These are phyloP conservation scores for Beauveria asiatica DNA, from an alignment of 2,329 filamentous ascomycete genomes.

Conservation along the genomic window DNA sequence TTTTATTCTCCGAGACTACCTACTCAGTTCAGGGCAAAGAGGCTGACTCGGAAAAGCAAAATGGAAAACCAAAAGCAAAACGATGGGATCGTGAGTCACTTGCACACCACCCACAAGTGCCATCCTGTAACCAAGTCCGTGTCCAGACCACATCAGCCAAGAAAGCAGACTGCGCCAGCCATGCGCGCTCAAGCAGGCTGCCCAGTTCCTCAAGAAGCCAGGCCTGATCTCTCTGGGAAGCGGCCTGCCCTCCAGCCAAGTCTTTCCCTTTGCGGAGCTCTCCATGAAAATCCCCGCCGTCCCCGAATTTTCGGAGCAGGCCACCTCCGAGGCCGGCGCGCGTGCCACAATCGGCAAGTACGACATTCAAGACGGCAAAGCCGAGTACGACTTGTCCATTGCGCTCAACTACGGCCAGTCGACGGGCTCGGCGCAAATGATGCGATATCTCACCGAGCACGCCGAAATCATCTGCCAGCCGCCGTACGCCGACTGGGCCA, in stretches of 20 bases:
- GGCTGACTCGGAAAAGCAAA: constrained; percentile 15
- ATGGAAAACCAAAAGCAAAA: constrained; percentile 66
- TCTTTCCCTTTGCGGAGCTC: constrained; percentile 84
- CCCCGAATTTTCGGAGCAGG: constrained; percentile 62
- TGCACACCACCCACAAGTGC: background rate
- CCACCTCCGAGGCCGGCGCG: constrained; percentile 51
- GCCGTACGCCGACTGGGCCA: constrained; percentile 84
- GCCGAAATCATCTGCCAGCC: constrained; percentile 84
- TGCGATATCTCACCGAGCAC: constrained; percentile 90
- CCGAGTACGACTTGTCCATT: constrained; percentile 65
- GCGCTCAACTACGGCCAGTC: constrained; percentile 92
- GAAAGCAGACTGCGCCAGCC: constrained; percentile 55
- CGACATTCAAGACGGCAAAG: constrained; percentile 56
- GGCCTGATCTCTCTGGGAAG: constrained; percentile 88
- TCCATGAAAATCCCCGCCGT: constrained; percentile 62
- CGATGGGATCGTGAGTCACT: constrained; percentile 67
- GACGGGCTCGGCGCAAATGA: constrained; percentile 73
- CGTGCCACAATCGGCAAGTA: constrained; percentile 69
- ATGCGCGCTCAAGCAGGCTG: constrained; percentile 75
- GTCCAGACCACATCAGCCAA: constrained; percentile 45
- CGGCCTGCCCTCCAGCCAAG: constrained; percentile 76
- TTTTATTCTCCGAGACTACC: background rate
- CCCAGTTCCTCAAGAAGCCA: constrained; percentile 67
- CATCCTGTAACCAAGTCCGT: background rate
- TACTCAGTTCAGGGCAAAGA: background rate